phyloP scores from a whole-genome alignment of 164 flowering plant genomes.

The Stephania cephalantha region DNA sequence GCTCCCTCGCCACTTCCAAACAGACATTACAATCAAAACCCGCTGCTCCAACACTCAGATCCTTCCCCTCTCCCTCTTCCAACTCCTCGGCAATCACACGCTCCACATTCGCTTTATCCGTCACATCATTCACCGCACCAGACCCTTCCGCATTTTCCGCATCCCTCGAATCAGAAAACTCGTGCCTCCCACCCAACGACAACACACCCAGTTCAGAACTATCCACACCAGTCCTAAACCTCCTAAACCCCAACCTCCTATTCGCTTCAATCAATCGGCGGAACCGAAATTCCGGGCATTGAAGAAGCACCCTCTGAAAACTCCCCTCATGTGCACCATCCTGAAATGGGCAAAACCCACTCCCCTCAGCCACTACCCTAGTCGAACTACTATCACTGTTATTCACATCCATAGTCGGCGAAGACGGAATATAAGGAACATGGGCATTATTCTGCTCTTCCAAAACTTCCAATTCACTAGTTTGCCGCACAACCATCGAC shows the following conservation, averaged over 20 bases:
- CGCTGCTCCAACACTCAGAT: conserved; percentile 13
- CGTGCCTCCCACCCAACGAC: neutral
- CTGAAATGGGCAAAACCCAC: conserved; percentile 6
- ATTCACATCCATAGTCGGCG: neutral
- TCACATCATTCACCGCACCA: conserved; percentile 10
- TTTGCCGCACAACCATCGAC: neutral
- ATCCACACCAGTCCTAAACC: conserved; percentile 17
- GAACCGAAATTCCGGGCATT: conserved; percentile 15
- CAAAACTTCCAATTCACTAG: conserved; percentile 6
- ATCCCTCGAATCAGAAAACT: conserved; percentile 6
- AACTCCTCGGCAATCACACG: conserved; percentile 1
- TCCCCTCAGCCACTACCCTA: neutral
- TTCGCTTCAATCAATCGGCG: conserved; percentile 21
- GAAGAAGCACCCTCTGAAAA: conserved; percentile 11
- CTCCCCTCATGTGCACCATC: conserved; percentile 3
- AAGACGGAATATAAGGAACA: conserved; percentile 11
- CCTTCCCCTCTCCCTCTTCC: conserved; percentile 18
- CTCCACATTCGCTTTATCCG: conserved; percentile 12
- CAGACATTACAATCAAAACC: conserved; percentile 34
- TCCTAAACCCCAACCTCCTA: conserved; percentile 15
- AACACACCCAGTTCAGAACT: conserved; percentile 11
- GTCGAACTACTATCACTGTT: neutral
- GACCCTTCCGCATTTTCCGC: conserved; percentile 13
- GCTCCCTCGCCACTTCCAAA: conserved; percentile 33
- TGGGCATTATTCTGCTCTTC: conserved; percentile 3